Percentiles rank a stretch among this genome's conserved stretches.
phyloP scores from a whole-genome alignment of 1,139 yeast genomes.

The Saccharomyces hybrid region DNA sequence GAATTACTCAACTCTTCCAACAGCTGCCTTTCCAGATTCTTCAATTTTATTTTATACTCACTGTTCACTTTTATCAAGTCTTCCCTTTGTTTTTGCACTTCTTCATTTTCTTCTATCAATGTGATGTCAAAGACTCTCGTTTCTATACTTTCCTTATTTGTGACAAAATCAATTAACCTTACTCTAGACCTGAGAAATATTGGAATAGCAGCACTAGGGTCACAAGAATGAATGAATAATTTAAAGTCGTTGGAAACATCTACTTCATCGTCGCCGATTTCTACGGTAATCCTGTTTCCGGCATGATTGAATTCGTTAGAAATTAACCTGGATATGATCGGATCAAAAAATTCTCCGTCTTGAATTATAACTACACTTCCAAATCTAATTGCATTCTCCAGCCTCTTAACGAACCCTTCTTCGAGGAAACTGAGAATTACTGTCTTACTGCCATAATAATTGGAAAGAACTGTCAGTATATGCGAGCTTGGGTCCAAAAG shows the following conservation, averaged over 20 bases:
- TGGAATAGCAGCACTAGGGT: conserved; percentile 43
- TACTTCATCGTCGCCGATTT: conserved; percentile 54
- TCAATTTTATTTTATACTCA: conserved; percentile 50
- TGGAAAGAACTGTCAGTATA: conserved; percentile 39
- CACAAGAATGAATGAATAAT: conserved; percentile 55
- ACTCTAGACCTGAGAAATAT: conserved; percentile 58
- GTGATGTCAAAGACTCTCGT: conserved; percentile 55
- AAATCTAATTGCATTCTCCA: conserved; percentile 77
- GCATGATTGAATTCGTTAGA: conserved; percentile 52
- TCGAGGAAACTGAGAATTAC: conserved; percentile 65
- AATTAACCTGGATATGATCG: conserved; percentile 57
- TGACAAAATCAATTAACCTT: conserved; percentile 58
- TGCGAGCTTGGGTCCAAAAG: conserved; percentile 68
- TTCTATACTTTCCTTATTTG: conserved; percentile 61
- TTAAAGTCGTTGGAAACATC: conserved; percentile 63
- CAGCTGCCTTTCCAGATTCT: conserved; percentile 53
- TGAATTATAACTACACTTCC: conserved; percentile 69
- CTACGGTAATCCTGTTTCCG: conserved; percentile 65
- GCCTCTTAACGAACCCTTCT: conserved; percentile 55
- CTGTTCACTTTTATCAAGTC: conserved; percentile 51
- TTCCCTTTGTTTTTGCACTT: conserved; percentile 50
- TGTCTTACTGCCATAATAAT: conserved; percentile 35
- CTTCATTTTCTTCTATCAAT: conserved; percentile 54
- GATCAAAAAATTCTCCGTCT: conserved; percentile 78
- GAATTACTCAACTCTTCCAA: conserved; percentile 52